These are phyloP conservation scores for Fusarium sp. DNA, from an alignment of 2,329 filamentous ascomycete species.

Conservation along the genomic window DNA sequence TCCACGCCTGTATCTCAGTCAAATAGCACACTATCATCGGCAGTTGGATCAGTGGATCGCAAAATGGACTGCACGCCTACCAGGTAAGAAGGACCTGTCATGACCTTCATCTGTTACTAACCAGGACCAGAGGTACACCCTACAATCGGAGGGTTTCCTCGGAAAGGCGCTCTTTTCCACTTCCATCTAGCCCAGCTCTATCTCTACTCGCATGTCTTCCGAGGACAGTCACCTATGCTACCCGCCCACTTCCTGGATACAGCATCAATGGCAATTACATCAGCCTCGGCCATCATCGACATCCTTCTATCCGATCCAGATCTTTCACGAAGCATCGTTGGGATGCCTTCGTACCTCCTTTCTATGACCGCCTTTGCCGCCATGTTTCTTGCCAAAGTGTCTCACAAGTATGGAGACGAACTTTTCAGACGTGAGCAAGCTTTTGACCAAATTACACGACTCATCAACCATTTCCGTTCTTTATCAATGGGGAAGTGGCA, in stretches of 20 bases:
- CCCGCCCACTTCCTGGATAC: constrained; percentile 50
- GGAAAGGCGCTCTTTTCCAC: constrained; percentile 55
- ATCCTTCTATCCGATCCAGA: constrained; percentile 56
- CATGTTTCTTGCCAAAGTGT: constrained; percentile 61
- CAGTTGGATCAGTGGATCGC: constrained; percentile 54
- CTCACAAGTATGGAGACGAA: constrained; percentile 55
- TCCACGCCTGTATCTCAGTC: constrained; percentile 61
- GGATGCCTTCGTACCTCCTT: constrained; percentile 62
- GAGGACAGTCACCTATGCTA: constrained; percentile 51
- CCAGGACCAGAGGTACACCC: constrained; percentile 42
- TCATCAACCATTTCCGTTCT: constrained; percentile 55
- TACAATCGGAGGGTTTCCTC: constrained; percentile 54
- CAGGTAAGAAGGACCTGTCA: constrained; percentile 37
- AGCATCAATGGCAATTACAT: constrained; percentile 48
- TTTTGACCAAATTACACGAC: constrained; percentile 51
- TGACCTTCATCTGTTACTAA: background rate
- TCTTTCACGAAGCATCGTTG: constrained; percentile 53
- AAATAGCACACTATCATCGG: constrained; percentile 51
- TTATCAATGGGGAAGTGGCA: constrained; percentile 58
- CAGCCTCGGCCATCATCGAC: constrained; percentile 58
- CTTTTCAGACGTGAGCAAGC: constrained; percentile 54
- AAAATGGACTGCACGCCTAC: constrained; percentile 49
- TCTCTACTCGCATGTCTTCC: constrained; percentile 56
- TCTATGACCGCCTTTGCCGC: constrained; percentile 65
- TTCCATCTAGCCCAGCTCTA: constrained; percentile 57